Evolutionary conservation across 2,329 filamentous ascomycete species (phyloP).

Genomic region (Colletotrichum cuscutae): DNA sequence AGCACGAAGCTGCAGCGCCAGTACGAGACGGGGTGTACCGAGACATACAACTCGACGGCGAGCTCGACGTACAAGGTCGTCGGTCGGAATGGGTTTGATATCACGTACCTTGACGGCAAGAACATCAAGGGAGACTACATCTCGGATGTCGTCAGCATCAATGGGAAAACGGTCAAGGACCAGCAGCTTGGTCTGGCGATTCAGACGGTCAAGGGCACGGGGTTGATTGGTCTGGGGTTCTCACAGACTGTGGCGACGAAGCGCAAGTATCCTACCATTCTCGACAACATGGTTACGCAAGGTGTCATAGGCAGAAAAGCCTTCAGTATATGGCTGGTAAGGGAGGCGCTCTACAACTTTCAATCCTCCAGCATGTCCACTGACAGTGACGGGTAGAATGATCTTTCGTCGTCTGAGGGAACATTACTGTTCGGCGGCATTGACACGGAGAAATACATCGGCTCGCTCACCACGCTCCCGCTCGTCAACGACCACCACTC

Average conservation of each 20-base stretch:
- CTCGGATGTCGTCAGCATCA: constrained; percentile 64
- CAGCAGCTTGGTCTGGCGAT: constrained; percentile 67
- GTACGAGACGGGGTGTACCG: constrained; percentile 18
- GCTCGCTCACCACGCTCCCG: constrained; percentile 73
- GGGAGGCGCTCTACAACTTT: constrained; percentile 14
- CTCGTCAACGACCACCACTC: constrained; percentile 44
- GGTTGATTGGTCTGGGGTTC: constrained; percentile 70
- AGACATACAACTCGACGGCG: constrained; percentile 51
- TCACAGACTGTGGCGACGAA: constrained; percentile 58
- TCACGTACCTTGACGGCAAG: constrained; percentile 69
- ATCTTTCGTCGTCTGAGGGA: constrained; percentile 66
- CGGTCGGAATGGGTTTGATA: constrained; percentile 59
- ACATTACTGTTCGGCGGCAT: constrained; percentile 81
- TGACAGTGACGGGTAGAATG: constrained; percentile 48
- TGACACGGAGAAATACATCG: constrained; percentile 72
- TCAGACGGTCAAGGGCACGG: constrained; percentile 59
- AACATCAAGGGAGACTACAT: constrained; percentile 67
- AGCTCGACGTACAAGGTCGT: constrained; percentile 62
- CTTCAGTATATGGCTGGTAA: constrained; percentile 74
- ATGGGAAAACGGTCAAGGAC: constrained; percentile 54
- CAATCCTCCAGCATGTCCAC: background rate
- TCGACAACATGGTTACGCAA: constrained; percentile 71
- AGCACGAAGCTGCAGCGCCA: constrained; percentile 1
- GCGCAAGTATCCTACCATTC: constrained; percentile 64
- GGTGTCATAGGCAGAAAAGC: constrained; percentile 70